Conservation (phyloP, 805 yeast species). For the Schwanniomyces sp. region DNA sequence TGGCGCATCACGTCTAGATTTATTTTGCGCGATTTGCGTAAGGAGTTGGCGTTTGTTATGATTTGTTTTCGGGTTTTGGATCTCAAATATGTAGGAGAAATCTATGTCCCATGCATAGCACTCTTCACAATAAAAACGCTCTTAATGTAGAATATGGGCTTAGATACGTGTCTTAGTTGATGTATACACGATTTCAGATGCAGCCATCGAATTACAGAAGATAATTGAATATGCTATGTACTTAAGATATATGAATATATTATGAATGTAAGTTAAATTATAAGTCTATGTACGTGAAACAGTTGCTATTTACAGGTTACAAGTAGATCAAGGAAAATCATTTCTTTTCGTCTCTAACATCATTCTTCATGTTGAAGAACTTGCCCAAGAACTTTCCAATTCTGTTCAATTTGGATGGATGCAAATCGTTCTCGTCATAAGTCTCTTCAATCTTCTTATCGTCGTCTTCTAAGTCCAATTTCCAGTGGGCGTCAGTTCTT, state of each 20-base stretch:
- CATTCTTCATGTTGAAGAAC: constrained; percentile 48
- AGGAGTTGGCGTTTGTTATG: too few species aligned
- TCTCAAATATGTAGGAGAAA: too few species aligned
- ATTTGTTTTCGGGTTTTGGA: too few species aligned
- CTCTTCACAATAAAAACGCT: too few species aligned
- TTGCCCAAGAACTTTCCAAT: constrained; percentile 59
- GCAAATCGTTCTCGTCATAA: constrained; percentile 35
- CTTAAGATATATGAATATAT: too few species aligned
- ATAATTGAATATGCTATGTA: too few species aligned
- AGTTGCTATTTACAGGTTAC: background rate
- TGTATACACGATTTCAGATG: too few species aligned
- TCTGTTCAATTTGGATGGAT: constrained; percentile 53
- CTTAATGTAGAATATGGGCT: too few species aligned
- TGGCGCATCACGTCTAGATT: background rate
- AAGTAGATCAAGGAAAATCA: background rate
- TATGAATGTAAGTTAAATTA: too few species aligned
- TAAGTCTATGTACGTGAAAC: background rate
- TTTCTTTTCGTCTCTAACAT: constrained; percentile 1
- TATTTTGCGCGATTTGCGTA: background rate
- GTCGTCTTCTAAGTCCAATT: constrained; percentile 30
- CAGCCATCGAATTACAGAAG: too few species aligned
- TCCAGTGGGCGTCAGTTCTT: constrained; percentile 52
- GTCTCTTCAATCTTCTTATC: constrained; percentile 17
- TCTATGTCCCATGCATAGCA: too few species aligned
- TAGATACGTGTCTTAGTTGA: too few species aligned